phyloP scores from a whole-genome alignment of 352 stramenopile genomes.

The Globisporangium spiculum region DNA sequence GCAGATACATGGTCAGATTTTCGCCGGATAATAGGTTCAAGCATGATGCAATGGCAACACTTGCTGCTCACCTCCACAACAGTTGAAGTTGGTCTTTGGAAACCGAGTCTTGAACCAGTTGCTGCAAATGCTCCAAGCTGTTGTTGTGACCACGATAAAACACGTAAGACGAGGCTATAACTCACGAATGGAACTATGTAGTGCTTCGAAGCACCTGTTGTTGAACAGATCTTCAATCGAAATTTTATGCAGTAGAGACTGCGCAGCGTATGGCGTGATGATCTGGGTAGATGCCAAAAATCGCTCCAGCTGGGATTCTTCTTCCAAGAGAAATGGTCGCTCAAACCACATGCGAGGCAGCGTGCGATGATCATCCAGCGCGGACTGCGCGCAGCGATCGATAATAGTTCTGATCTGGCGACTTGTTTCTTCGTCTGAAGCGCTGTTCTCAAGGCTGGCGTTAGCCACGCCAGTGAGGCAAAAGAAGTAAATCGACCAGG shows the following conservation, averaged over 20 bases:
- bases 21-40: not conserved
- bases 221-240: constrained; percentile 52
- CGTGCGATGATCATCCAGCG: constrained; percentile 35
- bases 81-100: constrained; percentile 41
- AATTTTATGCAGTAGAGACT: constrained; percentile 69
- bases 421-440: constrained; percentile 38
- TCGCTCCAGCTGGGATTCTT: constrained; percentile 72
- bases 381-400: constrained; percentile 49
- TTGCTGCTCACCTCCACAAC: constrained; percentile 34
- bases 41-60: not conserved
- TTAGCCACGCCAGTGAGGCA: not conserved
- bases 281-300: constrained; percentile 70
- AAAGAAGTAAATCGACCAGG: not conserved
- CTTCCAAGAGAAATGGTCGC: constrained; percentile 66
- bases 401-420: constrained; percentile 45
- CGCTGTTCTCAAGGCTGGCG: constrained; percentile 17
- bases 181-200: not conserved
- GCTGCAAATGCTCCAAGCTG: constrained; percentile 38
- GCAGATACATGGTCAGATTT: not conserved
- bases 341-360: constrained; percentile 75
- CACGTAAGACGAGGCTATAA: not conserved
- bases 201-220: constrained; percentile 27
- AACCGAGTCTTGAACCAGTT: constrained; percentile 33
- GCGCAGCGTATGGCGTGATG: constrained; percentile 58
- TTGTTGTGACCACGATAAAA: not conserved